Evolutionary conservation across 495 filamentous ascomycete species (phyloP), one percentile per base, ranked within the genome.

Genomic region (Neurospora sp.): DNA sequence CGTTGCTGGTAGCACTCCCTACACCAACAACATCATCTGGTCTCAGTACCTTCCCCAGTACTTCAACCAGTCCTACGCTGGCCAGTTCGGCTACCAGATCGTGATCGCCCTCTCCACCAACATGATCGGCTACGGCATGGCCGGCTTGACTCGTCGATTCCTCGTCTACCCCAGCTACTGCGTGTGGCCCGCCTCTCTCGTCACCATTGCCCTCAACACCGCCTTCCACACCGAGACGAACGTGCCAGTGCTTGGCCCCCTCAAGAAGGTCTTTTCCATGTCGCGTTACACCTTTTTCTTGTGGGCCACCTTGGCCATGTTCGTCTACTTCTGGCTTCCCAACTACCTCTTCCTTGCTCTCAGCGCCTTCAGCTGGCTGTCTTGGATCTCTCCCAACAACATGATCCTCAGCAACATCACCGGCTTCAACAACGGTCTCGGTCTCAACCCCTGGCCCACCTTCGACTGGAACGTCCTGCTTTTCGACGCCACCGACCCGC

Each of bases 101-200:
- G 70, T 81, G 5, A 75, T 83, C 40, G 80, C 76, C 12, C 71
- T 81, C 14, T 75, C 80, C 0, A 85, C 84, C 9, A 84, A 85
- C 73, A 73, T 86, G 37, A 80, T 85, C 22, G 86, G 86, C 12
- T 86, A 86, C 68, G 82, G 83, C 41, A 80, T 86, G 69, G 84
- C 86, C 14, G 86, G 86, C 3, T 80, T 89, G 73, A 82, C 83
- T 14, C 82, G 85, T 12, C 82, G 85, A 22, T 89, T 87, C 82
- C 81, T 89, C 22, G 87, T 89, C 42, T 83, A 85, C 46, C 81
- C 81, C 4, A 74, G 78, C 1, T 80, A 81, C 73, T 82, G 81
- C 68, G 80, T 83, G 39, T 83, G 81, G 81, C 81, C 81, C n/a
- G 73, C 79, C 7, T 82, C 81, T 5, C 73, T 83, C 22, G 78